Evolutionary conservation across 176 grass and related monocot genomes (phyloP).

Genomic region (Musa itinerans): DNA sequence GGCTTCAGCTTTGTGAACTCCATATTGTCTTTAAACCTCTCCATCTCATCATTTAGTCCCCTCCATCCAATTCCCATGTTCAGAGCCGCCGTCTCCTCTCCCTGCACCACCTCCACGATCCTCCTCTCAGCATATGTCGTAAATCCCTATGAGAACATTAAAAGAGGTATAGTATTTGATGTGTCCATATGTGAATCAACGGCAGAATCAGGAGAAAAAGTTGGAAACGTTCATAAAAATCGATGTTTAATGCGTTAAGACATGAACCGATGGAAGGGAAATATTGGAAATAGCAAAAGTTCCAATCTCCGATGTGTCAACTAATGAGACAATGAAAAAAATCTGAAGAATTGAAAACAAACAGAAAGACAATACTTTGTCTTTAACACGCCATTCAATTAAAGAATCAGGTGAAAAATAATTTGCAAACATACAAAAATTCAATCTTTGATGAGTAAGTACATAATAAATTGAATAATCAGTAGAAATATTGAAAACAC

Average conservation of each 20-base stretch:
- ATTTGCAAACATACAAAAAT: background rate
- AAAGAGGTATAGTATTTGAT: no score
- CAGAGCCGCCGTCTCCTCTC: constrained; percentile 67
- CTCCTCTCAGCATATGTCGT: constrained; percentile 93
- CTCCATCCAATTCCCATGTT: constrained; percentile 86
- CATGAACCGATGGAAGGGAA: no score
- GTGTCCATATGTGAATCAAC: no score
- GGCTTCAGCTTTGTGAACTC: constrained; percentile 96
- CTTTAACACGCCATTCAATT: background rate
- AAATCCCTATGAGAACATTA: constrained; percentile 46
- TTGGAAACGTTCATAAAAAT: no score
- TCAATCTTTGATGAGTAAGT: background rate
- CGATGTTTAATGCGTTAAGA: no score
- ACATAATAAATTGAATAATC: background rate
- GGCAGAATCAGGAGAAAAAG: no score
- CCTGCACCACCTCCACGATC: constrained; percentile 91
- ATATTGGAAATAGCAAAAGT: no score
- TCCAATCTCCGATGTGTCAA: no score
- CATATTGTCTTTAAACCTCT: constrained; percentile 92
- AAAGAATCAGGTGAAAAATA: background rate
- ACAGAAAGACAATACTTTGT: background rate
- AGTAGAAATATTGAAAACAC: no score
- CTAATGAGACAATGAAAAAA: background rate
- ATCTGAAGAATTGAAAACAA: background rate
- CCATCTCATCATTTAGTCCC: constrained; percentile 61